Evolutionary conservation across 805 yeast genomes (phyloP).

Genomic region (Clavispora asparagi): DNA sequence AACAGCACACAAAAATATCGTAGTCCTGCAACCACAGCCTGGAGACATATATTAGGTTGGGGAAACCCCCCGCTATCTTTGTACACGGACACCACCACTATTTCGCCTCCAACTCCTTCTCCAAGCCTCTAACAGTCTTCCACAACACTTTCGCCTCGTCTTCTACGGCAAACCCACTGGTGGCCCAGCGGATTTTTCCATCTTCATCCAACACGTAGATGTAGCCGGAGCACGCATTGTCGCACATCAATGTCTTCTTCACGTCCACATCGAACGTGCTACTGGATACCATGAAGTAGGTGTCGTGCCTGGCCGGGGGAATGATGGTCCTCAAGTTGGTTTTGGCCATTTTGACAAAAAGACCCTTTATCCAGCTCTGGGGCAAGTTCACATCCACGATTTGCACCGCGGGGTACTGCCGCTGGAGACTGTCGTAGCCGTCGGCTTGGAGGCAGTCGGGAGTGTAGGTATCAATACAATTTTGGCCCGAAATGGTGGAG

Average conservation of each 20-base stretch:
- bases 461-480: constrained; percentile 59
- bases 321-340: constrained; percentile 38
- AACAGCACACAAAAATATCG: too few relatives aligned
- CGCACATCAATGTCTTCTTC: constrained; percentile 57
- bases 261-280: constrained; percentile 51
- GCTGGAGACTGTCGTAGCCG: constrained; percentile 36
- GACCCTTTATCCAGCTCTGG: constrained; percentile 65
- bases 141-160: constrained; percentile 60
- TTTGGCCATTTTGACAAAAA: constrained; percentile 45
- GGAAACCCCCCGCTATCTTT: too few relatives aligned
- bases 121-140: constrained; percentile 59
- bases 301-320: constrained; percentile 47
- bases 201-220: constrained; percentile 70
- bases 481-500: constrained; percentile 66
- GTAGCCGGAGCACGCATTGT: constrained; percentile 79
- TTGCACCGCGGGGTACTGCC: constrained; percentile 51
- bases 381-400: constrained; percentile 73
- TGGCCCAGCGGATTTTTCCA: constrained; percentile 84
- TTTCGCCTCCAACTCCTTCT: constrained; percentile 34
- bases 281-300: constrained; percentile 62
- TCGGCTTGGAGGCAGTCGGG: constrained; percentile 36
- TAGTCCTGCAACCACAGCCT: neutral
- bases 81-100: too few relatives aligned
- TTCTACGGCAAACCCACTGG: constrained; percentile 74
- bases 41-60: too few relatives aligned